A percentile compares a stretch with the other conserved stretches of the same genome.
These are phyloP conservation scores for Geranium rotundifolium DNA, from an alignment of 345 rosid species.

Conservation along the genomic window DNA sequence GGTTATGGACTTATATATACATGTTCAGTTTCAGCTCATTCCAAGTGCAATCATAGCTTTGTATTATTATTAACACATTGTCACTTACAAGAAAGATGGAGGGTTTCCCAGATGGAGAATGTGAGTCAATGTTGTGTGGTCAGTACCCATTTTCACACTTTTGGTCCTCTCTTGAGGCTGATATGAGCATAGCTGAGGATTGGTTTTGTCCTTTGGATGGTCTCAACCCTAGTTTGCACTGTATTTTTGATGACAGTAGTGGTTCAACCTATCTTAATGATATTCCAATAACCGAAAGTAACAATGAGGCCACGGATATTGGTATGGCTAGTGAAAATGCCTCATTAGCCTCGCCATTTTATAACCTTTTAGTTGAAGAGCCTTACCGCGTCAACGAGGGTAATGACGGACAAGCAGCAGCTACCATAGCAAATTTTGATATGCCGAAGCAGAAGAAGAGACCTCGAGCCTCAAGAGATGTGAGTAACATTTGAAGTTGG, in stretches of 20 bases:
- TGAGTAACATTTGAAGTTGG: slow-evolving; percentile 13
- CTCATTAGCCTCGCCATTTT: slow-evolving; percentile 4
- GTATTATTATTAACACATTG: background rate
- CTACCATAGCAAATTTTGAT: slow-evolving; percentile 3
- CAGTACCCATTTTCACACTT: slow-evolving; percentile 24
- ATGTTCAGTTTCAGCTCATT: slow-evolving; percentile 4
- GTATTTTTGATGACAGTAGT: slow-evolving; percentile 18
- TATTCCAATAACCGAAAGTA: slow-evolving; percentile 10
- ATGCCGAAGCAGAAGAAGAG: slow-evolving; percentile 19
- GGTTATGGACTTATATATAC: slow-evolving; percentile 19
- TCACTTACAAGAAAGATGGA: slow-evolving; percentile 19
- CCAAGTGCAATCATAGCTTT: background rate
- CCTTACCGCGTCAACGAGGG: background rate
- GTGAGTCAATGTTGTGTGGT: slow-evolving; percentile 26
- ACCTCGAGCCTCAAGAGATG: slow-evolving; percentile 26
- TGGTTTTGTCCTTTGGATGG: slow-evolving; percentile 13
- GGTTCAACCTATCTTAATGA: slow-evolving; percentile 10
- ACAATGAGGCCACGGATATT: background rate
- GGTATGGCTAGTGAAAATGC: background rate
- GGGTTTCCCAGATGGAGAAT: slow-evolving; percentile 35
- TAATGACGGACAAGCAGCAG: slow-evolving; percentile 5
- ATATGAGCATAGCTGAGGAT: slow-evolving; percentile 9
- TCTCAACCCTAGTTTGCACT: slow-evolving; percentile 12
- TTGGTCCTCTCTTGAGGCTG: slow-evolving; percentile 14
- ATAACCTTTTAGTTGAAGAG: background rate